Percentiles rank a stretch among this genome's conserved stretches.
Conservation (phyloP, 257 asterid genomes). For the Solanum sitiens region DNA sequence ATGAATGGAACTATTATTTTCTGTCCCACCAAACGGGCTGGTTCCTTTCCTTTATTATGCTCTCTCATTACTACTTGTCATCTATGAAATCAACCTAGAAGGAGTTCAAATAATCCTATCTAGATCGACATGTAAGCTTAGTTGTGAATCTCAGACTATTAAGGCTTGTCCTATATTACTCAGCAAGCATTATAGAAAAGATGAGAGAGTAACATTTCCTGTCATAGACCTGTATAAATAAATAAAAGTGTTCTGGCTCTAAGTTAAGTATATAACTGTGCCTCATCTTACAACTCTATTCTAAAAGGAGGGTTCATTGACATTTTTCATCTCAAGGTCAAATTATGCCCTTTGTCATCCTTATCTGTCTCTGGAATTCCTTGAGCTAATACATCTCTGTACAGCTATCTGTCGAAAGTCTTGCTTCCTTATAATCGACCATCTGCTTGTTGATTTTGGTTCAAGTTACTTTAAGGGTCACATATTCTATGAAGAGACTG, state of each 20-base stretch:
- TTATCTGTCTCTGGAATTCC: background rate
- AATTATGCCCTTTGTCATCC: background rate
- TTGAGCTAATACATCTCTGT: background rate
- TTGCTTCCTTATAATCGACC: background rate
- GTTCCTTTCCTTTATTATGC: background rate
- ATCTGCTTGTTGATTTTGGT: background rate
- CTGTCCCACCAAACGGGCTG: background rate
- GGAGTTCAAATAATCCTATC: background rate
- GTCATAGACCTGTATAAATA: background rate
- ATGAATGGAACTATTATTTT: background rate
- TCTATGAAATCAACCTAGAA: background rate
- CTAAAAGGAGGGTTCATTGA: background rate
- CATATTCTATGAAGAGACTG: background rate
- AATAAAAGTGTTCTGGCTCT: background rate
- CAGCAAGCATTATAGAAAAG: background rate
- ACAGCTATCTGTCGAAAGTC: background rate
- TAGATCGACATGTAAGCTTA: background rate
- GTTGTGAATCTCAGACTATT: background rate
- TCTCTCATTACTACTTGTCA: background rate
- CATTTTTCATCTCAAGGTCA: background rate
- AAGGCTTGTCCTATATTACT: background rate
- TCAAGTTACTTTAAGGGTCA: background rate
- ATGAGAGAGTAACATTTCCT: background rate
- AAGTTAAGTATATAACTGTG: background rate
- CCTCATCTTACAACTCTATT: background rate